Evolutionary conservation across 225 moss, liverwort and hornwort species (phyloP), one percentile per base, ranked within the genome.

Genomic region (Sphagnum tenellum): DNA sequence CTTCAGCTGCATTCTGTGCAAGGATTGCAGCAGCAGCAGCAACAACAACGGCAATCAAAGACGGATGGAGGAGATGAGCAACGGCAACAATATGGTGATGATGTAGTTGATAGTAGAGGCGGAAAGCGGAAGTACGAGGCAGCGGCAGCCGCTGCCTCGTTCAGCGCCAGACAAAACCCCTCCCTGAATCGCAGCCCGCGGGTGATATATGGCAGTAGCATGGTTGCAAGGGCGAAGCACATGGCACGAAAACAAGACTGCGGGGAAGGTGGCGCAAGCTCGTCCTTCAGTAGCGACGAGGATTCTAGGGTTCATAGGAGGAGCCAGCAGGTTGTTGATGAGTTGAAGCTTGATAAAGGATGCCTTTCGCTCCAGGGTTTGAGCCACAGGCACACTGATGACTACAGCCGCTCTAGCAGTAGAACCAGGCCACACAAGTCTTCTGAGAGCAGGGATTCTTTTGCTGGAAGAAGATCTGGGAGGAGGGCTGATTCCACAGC

Each of bases 181-280:
- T 29, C 29, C 29, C 66, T 63, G 67, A 70, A 69, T 58, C 50
- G 64, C 55, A 69, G 61, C 60, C 61, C 68, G 7, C 65, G 71
- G 69, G 75, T 73, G 54, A 73, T 79, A 70, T 75, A 72, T 60
- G 66, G 66, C 68, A 69, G 73, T 56, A 69, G 60, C 63, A 77
- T 74, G 74, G 59, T 71, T 10, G 54, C 70, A 66, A 68, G 61
- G 4, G 78, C 73, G 64, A 69, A 73, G 67, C 82, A 65, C 72
- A 79, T 72, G 75, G 80, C 80, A 80, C 80, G 83, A 77, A 84
- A 73, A 75, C 71, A 84, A 80, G 83, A 80, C 80, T 84, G 64
- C 63, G 48, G 73, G 66, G 45, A 68, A 72, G 57, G 83, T 70
- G 56, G 64, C 69, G 8, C 79, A 74, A 57, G 74, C 72, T 29